Evolutionary conservation across 2,329 filamentous ascomycete genomes (phyloP), one percentile per base, ranked within the genome.

Genomic region (Pyrenophora graminea): DNA sequence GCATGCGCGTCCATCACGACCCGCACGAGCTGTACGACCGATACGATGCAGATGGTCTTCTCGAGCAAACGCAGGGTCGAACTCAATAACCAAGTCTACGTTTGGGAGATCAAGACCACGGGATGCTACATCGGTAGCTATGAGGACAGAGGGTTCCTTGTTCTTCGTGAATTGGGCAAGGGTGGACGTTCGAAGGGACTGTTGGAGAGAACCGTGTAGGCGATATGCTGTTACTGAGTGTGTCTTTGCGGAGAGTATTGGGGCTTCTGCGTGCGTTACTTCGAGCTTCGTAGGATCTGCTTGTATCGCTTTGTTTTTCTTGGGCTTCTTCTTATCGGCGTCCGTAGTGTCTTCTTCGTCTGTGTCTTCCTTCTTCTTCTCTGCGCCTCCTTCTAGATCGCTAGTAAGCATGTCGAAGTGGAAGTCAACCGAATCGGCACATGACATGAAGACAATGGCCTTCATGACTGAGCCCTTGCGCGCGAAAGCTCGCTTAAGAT

Each of bases 401-500:
- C 65, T 76, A 6, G 80, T 87, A 50, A 99, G 83, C 3, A 96
- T 77, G 54, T 95, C 89, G 70, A 91, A 97, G 72, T 97, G 93
- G 65, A 97, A 99, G 70, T 99, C 91, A 52, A 97, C 94, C 1
- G 91, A 94, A 71, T 99, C 94, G 17, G 94, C 92, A 67, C 94
- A 99, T 9, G 93, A 96, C 41, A 99, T 89, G 76, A 99, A 99
- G 31, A 99, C 82, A 54, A 99, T 97, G 18, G 89, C 90, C 74
- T 99, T 97, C 90, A 96, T 97, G 15, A 96, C 89, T 1, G 90
- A 91, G 0, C 91, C 93, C 72, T 89, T 90, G 15, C 92, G 84
- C 50, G 90, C 87, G 72, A 99, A 97, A 0, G 91, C 86, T 15
- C 91, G 86, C 70, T 93, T 95, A 50, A 99, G 79, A 27, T 92